phyloP scores from a whole-genome alignment of 148 eudicot genomes.

The Cornus kousa region DNA sequence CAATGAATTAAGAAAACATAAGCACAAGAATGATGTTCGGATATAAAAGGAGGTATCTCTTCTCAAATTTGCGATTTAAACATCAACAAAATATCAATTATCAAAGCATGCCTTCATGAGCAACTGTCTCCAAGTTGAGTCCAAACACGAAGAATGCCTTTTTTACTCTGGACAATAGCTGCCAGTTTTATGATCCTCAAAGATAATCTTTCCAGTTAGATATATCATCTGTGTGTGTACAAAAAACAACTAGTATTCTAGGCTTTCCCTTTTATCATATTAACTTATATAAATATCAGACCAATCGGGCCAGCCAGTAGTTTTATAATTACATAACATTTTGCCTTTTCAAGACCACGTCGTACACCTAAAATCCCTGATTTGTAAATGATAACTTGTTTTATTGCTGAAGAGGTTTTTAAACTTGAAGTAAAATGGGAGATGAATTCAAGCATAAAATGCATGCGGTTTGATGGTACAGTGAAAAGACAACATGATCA shows the following conservation, averaged over 20 bases:
- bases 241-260: neutral
- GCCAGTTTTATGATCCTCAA: neutral
- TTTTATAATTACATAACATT: neutral
- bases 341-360: neutral
- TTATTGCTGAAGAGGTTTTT: neutral
- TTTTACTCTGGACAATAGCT: neutral
- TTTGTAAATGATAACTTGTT: neutral
- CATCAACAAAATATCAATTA: neutral
- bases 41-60: neutral
- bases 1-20: too few species aligned
- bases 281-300: too few species aligned
- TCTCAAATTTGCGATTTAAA: too few species aligned
- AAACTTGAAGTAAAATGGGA: too few species aligned
- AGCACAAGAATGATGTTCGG: neutral
- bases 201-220: neutral
- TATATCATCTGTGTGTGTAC: neutral
- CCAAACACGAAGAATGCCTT: neutral
- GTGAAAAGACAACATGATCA: neutral
- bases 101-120: neutral
- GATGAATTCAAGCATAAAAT: too few species aligned
- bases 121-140: neutral
- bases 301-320: neutral
- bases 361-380: neutral
- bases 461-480: neutral
- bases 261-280: neutral